phyloP scores from a whole-genome alignment of 495 filamentous ascomycete genomes.

The Lasiosphaeria ovina region DNA sequence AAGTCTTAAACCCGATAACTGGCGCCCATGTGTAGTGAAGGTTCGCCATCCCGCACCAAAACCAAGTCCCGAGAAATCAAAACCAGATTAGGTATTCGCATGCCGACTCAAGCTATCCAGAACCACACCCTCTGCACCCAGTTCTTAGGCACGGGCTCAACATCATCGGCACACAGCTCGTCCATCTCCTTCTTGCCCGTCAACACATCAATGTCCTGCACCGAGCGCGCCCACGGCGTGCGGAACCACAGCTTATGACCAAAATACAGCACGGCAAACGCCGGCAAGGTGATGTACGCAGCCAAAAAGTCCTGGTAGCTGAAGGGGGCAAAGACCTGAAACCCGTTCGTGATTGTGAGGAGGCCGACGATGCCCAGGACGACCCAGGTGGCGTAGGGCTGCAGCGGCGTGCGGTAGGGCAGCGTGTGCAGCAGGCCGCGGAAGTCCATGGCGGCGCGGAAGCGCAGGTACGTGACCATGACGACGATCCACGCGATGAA shows the following conservation, averaged over 20 bases:
- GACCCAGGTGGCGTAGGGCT: conserved; percentile 43
- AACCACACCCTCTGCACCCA: conserved; percentile 44
- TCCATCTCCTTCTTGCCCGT: conserved; percentile 54
- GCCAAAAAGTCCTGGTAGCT: conserved; percentile 41
- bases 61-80: too few relatives aligned
- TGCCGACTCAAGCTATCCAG: conserved; percentile 40
- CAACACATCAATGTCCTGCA: conserved; percentile 41
- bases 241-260: conserved; percentile 40
- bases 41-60: too few relatives aligned
- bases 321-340: conserved; percentile 45
- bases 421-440: conserved; percentile 37
- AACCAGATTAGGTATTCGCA: too few relatives aligned
- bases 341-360: conserved; percentile 49
- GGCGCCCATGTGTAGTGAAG: too few relatives aligned
- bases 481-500: conserved; percentile 52
- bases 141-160: conserved; percentile 37
- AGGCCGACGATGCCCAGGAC: conserved; percentile 37
- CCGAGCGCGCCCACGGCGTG: conserved; percentile 29
- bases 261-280: conserved; percentile 41
- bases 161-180: conserved; percentile 40
- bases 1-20: too few relatives aligned
- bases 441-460: conserved; percentile 42
- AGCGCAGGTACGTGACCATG: conserved; percentile 47
- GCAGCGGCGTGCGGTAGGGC: conserved; percentile 39
- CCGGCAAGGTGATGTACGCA: conserved; percentile 48